Evolutionary conservation across 192 early-diverging fungal genomes (phyloP).

Genomic region (Podila epicladia): DNA sequence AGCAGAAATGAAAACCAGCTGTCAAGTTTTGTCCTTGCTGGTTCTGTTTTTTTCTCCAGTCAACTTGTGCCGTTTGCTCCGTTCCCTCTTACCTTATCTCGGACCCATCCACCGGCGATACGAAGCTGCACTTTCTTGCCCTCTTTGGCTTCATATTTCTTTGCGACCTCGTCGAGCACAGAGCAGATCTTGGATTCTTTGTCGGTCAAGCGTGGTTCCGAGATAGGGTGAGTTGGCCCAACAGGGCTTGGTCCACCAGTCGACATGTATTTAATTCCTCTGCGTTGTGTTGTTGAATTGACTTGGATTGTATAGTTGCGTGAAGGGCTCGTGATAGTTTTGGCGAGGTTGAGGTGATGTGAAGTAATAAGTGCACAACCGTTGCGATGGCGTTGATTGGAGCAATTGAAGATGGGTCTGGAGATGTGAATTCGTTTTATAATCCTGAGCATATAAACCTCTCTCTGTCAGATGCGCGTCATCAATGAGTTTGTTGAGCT

Average conservation of each 20-base stretch:
- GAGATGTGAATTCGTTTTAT: slow-evolving; percentile 2
- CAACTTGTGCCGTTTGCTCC: background rate
- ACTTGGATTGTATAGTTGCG: background rate
- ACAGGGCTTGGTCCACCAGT: background rate
- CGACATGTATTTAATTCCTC: background rate
- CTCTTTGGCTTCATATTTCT: slow-evolving; percentile 54
- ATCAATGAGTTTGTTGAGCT: too few relatives aligned
- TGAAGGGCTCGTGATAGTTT: background rate
- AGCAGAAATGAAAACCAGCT: background rate
- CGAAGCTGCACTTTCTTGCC: slow-evolving; percentile 72
- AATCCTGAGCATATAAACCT: background rate
- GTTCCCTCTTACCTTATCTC: slow-evolving; percentile 82
- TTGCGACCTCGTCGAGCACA: slow-evolving; percentile 69
- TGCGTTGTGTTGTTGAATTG: background rate
- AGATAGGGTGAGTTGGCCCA: background rate
- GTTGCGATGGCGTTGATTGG: too few relatives aligned
- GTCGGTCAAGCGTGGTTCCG: slow-evolving; percentile 54
- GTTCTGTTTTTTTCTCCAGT: background rate
- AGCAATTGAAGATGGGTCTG: too few relatives aligned
- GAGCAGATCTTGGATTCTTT: slow-evolving; percentile 75
- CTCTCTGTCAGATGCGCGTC: too few relatives aligned
- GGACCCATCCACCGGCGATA: slow-evolving; percentile 98
- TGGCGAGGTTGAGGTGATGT: background rate
- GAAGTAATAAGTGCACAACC: background rate
- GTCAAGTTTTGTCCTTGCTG: background rate